A percentile compares a stretch with the other conserved stretches of the same genome.
phyloP scores from a whole-genome alignment of 2,329 filamentous ascomycete species.

The Fusarium coffeatum region DNA sequence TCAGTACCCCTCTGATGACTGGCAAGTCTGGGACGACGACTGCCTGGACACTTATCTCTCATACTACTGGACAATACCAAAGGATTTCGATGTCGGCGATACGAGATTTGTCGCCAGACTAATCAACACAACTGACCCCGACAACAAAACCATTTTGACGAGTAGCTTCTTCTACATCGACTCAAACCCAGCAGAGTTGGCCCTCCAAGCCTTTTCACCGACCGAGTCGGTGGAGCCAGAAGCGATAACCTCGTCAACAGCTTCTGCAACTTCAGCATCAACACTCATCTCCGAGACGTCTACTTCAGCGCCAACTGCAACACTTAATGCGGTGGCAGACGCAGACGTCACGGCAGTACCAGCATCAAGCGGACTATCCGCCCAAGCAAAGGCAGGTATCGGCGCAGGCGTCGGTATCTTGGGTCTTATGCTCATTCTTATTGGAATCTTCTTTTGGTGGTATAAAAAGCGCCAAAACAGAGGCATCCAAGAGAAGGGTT shows the following conservation, averaged over 20 bases:
- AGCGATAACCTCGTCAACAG: background rate
- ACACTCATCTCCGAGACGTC: background rate
- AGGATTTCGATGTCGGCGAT: background rate
- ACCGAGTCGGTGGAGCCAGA: background rate
- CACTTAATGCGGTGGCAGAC: background rate
- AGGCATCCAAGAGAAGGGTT: background rate
- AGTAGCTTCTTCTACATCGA: constrained; percentile 16
- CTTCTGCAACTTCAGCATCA: background rate
- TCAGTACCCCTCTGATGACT: background rate
- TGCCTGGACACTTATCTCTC: constrained; percentile 8
- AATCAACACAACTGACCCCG: background rate
- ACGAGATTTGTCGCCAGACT: background rate
- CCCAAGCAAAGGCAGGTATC: background rate
- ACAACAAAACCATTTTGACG: background rate
- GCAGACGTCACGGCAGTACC: background rate
- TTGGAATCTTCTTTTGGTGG: background rate
- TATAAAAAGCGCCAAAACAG: background rate
- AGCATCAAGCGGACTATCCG: background rate
- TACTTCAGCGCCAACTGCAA: background rate
- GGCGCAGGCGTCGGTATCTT: background rate
- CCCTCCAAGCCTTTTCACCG: background rate
- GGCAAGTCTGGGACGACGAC: background rate
- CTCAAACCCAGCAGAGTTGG: background rate
- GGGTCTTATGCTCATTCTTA: background rate
- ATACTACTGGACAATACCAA: background rate